Evolutionary conservation across 345 rosid species (phyloP).

Genomic region (Schrenkiella parvula): DNA sequence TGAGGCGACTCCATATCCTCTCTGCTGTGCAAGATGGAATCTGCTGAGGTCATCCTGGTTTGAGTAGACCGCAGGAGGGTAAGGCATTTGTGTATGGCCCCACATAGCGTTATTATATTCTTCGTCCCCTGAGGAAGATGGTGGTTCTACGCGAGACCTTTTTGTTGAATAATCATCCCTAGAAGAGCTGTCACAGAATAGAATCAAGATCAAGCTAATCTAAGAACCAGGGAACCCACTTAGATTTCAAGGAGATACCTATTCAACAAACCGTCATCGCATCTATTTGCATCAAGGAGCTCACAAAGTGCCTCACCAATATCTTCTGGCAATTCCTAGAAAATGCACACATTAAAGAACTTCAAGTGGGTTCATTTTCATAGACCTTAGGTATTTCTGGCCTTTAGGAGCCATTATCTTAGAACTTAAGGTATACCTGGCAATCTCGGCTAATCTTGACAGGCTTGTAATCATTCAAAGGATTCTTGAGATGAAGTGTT

Average conservation of each 20-base stretch:
- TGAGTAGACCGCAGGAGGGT: constrained; percentile 47
- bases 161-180: constrained; percentile 54
- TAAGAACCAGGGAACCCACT: not conserved
- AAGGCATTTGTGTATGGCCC: constrained; percentile 34
- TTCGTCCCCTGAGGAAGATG: constrained; percentile 53
- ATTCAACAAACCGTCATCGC: constrained; percentile 41
- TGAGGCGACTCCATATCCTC: constrained; percentile 38
- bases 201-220: constrained; percentile 22
- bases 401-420: not conserved
- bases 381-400: not conserved
- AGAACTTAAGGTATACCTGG: constrained; percentile 53
- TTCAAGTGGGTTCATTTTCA: not conserved
- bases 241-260: constrained; percentile 39
- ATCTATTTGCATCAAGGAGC: constrained; percentile 66
- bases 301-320: constrained; percentile 92
- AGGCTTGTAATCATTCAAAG: constrained; percentile 86
- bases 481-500: constrained; percentile 94
- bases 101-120: constrained; percentile 41
- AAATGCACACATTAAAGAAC: constrained; percentile 1
- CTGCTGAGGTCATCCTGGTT: constrained; percentile 55
- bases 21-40: constrained; percentile 44
- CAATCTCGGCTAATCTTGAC: constrained; percentile 99
- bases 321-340: constrained; percentile 81
- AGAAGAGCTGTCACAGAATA: constrained; percentile 22
- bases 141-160: constrained; percentile 49